Conservation (phyloP, 805 yeast genomes). For the Yarrowia hollandica region DNA sequence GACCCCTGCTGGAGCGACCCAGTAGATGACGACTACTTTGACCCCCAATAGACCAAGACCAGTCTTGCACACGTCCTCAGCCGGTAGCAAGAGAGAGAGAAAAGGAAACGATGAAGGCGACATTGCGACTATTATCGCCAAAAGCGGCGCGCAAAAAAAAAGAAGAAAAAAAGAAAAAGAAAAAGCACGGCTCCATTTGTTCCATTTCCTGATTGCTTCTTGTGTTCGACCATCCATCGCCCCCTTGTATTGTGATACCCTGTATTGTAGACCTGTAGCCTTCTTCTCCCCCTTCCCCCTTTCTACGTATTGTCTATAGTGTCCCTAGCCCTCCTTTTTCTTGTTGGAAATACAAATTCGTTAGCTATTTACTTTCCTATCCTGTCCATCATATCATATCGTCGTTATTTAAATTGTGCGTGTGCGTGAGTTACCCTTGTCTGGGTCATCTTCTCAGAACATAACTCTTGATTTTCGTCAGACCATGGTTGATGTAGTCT, state of each 20-base stretch:
- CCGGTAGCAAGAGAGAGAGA: not conserved
- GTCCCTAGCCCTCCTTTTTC: no score
- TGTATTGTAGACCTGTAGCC: not conserved
- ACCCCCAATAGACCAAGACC: no score
- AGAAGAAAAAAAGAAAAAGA: no score
- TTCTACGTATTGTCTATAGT: no score
- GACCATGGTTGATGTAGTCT: slow-evolving; percentile 10
- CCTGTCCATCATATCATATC: not conserved
- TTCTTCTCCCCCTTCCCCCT: no score
- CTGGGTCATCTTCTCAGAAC: not conserved
- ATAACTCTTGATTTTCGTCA: not conserved
- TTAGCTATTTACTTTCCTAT: not conserved
- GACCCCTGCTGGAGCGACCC: slow-evolving; percentile 29
- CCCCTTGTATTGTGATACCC: slow-evolving; percentile 5
- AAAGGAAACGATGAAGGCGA: no score
- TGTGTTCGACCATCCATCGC: not conserved
- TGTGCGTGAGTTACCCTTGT: not conserved
- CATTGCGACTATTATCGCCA: no score
- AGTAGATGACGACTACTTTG: no score
- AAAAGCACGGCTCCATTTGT: no score
- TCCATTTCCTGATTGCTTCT: not conserved
- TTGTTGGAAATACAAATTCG: no score
- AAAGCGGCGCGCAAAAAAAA: no score
- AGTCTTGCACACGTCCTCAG: no score
- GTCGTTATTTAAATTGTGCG: slow-evolving; percentile 1